Evolutionary conservation across 352 stramenopile genomes (phyloP), one percentile per base, ranked within the genome.

Genomic region (Pythium brassicae): DNA sequence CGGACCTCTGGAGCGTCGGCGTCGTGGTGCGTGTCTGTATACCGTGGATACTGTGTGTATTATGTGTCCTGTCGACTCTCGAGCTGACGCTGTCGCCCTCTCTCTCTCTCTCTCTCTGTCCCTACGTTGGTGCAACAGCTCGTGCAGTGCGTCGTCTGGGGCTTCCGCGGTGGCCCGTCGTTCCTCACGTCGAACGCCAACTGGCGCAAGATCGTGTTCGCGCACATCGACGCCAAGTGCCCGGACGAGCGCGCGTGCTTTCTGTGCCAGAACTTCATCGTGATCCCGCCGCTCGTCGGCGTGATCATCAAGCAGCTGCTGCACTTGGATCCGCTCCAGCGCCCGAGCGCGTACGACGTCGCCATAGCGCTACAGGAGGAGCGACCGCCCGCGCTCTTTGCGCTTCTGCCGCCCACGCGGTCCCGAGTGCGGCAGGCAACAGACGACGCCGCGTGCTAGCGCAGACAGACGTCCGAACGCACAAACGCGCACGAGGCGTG

Each of bases 131-230:
- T 11, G 19, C 19, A 29, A 17, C 60, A 91, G 77, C 63, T 92
- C 35, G 83, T 92, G 12, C 78, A 94, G 58, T 92, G 78, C 39
- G 66, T 89, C 15, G 77, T 93, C 9, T 93, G 83, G 83, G 83
- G 82, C 0, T 94, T 91, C 53, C 73, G 75, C 19, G 80, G 81
- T 27, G 77, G 78, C 3, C 76, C 78, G 20, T 84, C 75, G 34
- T 92, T 88, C 60, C 62, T 91, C 11, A 55, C 69, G 15, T 58
- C 60, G 2, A 80, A 73, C 22, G 72, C 71, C 11, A 87, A 87
- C 54, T 94, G 81, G 82, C 71, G 83, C 15, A 68, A 71, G 60
- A 72, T 89, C 10, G 71, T 94, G n/a, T 87, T 92, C 57, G 63
- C 57, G 19, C 85, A 94, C 62, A 89, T 90, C 23, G 80, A 92